phyloP scores from a whole-genome alignment of 306 rosid genomes.

The Vigna angularis region DNA sequence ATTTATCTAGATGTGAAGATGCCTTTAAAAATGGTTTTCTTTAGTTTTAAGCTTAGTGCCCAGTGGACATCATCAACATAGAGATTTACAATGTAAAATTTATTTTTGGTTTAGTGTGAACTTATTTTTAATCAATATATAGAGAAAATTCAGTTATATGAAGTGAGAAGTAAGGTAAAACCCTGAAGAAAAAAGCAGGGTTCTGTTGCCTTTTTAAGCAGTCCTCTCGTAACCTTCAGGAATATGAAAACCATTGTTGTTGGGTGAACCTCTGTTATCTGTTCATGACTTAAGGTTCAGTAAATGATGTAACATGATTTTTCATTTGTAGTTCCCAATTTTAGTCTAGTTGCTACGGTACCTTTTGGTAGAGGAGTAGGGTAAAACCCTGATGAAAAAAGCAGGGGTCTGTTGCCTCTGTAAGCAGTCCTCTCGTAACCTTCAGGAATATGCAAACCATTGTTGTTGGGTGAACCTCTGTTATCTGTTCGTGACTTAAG shows the following conservation, averaged over 20 bases:
- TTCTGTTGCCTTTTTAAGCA: conserved; percentile 56
- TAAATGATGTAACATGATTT: conserved; percentile 59
- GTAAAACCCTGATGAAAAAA: conserved; percentile 52
- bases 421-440: conserved; percentile 59
- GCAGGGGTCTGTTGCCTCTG: conserved; percentile 59
- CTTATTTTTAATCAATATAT: neutral
- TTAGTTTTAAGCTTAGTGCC: neutral
- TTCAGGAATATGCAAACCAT: conserved; percentile 63
- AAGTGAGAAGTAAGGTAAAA: no score
- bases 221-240: conserved; percentile 67
- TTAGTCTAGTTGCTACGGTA: neutral
- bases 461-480: conserved; percentile 88
- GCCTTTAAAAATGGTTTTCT: neutral
- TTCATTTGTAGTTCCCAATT: no score
- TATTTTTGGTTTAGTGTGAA: no score
- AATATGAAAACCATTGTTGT: conserved; percentile 58
- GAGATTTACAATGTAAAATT: neutral
- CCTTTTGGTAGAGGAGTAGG: neutral
- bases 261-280: conserved; percentile 77
- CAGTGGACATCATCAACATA: no score
- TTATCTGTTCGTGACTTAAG: conserved; percentile 49
- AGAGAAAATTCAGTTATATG: no score
- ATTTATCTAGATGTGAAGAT: neutral
- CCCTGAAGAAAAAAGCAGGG: conserved; percentile 63
- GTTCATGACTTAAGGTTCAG: conserved; percentile 69